Evolutionary conservation across 805 yeast species (phyloP).

Genomic region (Nakazawaea wickerhamii): DNA sequence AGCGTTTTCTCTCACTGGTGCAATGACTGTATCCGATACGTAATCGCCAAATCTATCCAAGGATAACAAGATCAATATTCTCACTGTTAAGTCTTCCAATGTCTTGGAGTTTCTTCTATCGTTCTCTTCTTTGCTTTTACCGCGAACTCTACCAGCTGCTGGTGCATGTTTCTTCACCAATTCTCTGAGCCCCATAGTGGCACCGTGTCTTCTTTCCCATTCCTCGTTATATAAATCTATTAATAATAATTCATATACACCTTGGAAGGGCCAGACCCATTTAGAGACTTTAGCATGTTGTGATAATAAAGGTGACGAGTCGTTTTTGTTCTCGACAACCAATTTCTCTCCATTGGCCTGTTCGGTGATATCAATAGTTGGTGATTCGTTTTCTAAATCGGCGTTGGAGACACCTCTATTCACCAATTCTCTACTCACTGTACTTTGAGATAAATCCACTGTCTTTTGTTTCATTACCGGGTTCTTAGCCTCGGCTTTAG

Average conservation of each 20-base stretch:
- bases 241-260: conserved; percentile 76
- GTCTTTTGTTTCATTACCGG: conserved; percentile 39
- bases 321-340: conserved; percentile 74
- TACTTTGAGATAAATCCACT: conserved; percentile 67
- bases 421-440: conserved; percentile 52
- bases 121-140: conserved; percentile 57
- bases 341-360: conserved; percentile 78
- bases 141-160: conserved; percentile 78
- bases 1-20: conserved; percentile 95
- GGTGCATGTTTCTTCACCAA: conserved; percentile 74
- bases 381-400: conserved; percentile 11
- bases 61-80: conserved; percentile 81
- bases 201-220: conserved; percentile 97
- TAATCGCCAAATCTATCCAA: conserved; percentile 95
- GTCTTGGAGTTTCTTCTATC: conserved; percentile 58
- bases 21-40: conserved; percentile 95
- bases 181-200: conserved; percentile 88
- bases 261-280: conserved; percentile 90
- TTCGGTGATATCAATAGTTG: conserved; percentile 50
- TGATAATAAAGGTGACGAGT: conserved; percentile 51
- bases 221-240: conserved; percentile 75
- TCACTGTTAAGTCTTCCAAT: conserved; percentile 81
- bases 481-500: conserved; percentile 62
- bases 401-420: conserved; percentile 31
- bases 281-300: conserved; percentile 69